These are phyloP conservation scores for Lotus japonicus DNA, from an alignment of 306 rosid genomes.

Conservation along the genomic window DNA sequence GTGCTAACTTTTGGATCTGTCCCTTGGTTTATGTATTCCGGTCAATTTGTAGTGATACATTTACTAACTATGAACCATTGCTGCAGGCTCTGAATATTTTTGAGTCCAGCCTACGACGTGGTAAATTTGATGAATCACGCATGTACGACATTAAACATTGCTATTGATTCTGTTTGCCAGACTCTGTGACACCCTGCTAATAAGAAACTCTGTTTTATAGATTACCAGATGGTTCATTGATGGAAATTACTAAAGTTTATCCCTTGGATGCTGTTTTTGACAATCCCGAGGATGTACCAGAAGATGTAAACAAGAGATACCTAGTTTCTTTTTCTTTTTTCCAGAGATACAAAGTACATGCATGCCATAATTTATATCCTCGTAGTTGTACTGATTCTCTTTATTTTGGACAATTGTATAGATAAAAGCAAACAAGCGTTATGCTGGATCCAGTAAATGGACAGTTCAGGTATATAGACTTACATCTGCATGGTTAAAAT, in stretches of 20 bases:
- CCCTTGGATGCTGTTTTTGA: conserved; percentile 96
- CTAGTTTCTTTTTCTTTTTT: not conserved
- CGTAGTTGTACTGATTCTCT: not conserved
- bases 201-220: conserved; percentile 37
- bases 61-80: conserved; percentile 23
- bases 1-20: not conserved
- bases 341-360: conserved; percentile 7
- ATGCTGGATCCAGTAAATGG: conserved; percentile 81
- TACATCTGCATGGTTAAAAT: conserved; percentile 6
- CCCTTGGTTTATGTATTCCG: not conserved
- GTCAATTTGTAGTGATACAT: conserved; percentile 3
- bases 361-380: conserved; percentile 25
- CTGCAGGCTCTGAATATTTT: conserved; percentile 84
- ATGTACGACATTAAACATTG: conserved; percentile 41
- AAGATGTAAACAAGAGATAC: conserved; percentile 61
- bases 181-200: conserved; percentile 17
- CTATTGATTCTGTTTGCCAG: conserved; percentile 1
- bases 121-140: conserved; percentile 89
- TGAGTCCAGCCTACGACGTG: conserved; percentile 89
- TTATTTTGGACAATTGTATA: conserved; percentile 22
- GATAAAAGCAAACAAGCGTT: conserved; percentile 89
- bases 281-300: conserved; percentile 88
- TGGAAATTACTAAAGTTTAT: conserved; percentile 88
- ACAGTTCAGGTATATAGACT: conserved; percentile 51
- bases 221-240: conserved; percentile 85